Percentiles rank a stretch among this genome's conserved stretches.
Conservation (phyloP, 1,284 basidiomycete genomes). For the Marasmius tenuissimus region DNA sequence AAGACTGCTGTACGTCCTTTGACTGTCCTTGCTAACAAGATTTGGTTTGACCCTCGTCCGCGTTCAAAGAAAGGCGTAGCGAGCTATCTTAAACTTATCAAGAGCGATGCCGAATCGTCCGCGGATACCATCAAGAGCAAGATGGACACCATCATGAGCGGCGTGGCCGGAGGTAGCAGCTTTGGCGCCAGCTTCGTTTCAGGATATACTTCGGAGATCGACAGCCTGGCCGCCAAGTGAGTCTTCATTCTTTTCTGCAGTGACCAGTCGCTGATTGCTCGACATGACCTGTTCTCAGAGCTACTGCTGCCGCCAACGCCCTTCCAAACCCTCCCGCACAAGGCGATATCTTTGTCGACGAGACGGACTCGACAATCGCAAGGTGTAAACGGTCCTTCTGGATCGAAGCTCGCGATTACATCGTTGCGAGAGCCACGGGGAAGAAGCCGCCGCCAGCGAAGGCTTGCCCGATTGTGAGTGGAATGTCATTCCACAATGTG, state of each 20-base stretch:
- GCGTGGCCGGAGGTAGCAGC: neutral
- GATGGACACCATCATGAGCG: neutral
- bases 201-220: neutral
- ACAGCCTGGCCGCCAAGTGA: neutral
- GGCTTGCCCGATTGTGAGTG: neutral
- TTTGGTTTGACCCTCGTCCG: neutral
- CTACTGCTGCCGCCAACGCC: neutral
- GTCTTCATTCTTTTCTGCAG: neutral
- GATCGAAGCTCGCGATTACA: constrained; percentile 2
- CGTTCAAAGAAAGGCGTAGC: constrained; percentile 1
- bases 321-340: constrained; percentile 5
- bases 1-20: constrained; percentile 11
- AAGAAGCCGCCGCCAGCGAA: neutral
- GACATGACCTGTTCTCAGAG: neutral
- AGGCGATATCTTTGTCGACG: constrained; percentile 6
- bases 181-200: neutral
- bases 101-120: neutral
- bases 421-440: constrained; percentile 5
- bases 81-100: constrained; percentile 8
- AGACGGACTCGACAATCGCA: constrained; percentile 10
- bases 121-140: neutral
- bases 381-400: constrained; percentile 6
- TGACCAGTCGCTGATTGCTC: neutral
- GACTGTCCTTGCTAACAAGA: neutral
- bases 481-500: neutral